phyloP scores from a whole-genome alignment of 805 yeast genomes.

The Kluyveromyces nonfermentans region DNA sequence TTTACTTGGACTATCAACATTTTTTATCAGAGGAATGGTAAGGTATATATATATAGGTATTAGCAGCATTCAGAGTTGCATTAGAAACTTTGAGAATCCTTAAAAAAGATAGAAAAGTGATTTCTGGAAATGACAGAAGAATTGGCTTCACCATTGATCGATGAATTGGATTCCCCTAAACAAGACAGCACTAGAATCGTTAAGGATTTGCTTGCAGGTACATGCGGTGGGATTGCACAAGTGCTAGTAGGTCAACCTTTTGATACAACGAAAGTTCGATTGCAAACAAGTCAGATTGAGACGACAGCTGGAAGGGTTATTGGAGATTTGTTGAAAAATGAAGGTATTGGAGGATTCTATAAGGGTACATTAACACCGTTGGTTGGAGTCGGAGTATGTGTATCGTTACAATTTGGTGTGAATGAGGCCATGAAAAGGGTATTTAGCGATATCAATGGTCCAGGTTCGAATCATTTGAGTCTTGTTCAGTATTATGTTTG shows the following conservation, averaged over 20 bases:
- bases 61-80: too few species aligned
- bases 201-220: constrained; percentile 84
- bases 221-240: constrained; percentile 93
- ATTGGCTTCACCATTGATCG: constrained; percentile 23
- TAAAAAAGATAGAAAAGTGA: too few species aligned
- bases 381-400: constrained; percentile 97
- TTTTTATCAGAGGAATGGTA: too few species aligned
- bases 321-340: constrained; percentile 57
- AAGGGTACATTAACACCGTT: constrained; percentile 92
- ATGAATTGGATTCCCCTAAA: constrained; percentile 22
- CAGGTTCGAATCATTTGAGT: constrained; percentile 34
- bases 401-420: constrained; percentile 89
- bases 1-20: too few species aligned
- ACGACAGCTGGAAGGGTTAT: constrained; percentile 68
- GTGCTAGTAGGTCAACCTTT: constrained; percentile 94
- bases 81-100: too few species aligned
- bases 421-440: constrained; percentile 88
- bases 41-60: too few species aligned
- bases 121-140: constrained; percentile 28
- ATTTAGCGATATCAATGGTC: constrained; percentile 38
- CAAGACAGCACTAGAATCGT: constrained; percentile 33
- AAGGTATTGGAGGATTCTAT: constrained; percentile 81
- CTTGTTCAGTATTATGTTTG: constrained; percentile 64
- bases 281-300: constrained; percentile 79
- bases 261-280: constrained; percentile 86